Conservation (phyloP, 1,284 basidiomycete species). For the Ceratorhiza oryzae-sativae region DNA sequence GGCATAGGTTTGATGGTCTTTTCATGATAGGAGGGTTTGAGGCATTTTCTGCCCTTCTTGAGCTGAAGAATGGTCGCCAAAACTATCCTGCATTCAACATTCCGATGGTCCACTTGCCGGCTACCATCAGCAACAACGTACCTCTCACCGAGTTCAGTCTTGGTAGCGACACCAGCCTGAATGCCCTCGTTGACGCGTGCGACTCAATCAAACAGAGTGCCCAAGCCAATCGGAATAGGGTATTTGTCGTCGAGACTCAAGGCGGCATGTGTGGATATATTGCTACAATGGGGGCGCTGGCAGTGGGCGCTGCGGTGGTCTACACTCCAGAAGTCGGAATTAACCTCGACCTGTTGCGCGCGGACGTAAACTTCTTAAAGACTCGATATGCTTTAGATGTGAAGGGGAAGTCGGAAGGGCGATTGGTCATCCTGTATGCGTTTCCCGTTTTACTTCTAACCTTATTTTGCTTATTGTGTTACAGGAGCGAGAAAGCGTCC, state of each 20-base stretch:
- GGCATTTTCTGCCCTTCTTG: constrained; percentile 81
- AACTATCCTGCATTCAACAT: constrained; percentile 92
- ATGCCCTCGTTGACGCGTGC: constrained; percentile 96
- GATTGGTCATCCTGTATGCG: constrained; percentile 84
- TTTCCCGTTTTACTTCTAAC: not conserved
- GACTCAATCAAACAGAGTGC: constrained; percentile 99
- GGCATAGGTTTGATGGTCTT: constrained; percentile 81
- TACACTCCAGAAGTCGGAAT: constrained; percentile 96
- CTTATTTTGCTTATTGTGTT: not conserved
- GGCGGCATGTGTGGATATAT: constrained; percentile 97
- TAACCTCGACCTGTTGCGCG: constrained; percentile 77
- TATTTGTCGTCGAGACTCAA: constrained; percentile 98
- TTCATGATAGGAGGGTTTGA: constrained; percentile 97
- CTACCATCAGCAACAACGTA: constrained; percentile 98
- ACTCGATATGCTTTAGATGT: constrained; percentile 85
- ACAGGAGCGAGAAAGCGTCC: constrained; percentile 86
- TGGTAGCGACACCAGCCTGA: constrained; percentile 94
- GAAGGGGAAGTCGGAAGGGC: constrained; percentile 90
- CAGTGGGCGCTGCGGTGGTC: constrained; percentile 90
- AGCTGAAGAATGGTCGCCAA: constrained; percentile 80
- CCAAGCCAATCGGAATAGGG: constrained; percentile 91
- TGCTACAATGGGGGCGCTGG: constrained; percentile 92
- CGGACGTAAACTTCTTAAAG: constrained; percentile 90
- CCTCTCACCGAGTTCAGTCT: constrained; percentile 96
- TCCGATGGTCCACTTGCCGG: constrained; percentile 91